Percentiles rank a stretch among this genome's conserved stretches.
Evolutionary conservation across 768 basidiomycete genomes (phyloP).

Genomic region (Lentinus tigrinus): DNA sequence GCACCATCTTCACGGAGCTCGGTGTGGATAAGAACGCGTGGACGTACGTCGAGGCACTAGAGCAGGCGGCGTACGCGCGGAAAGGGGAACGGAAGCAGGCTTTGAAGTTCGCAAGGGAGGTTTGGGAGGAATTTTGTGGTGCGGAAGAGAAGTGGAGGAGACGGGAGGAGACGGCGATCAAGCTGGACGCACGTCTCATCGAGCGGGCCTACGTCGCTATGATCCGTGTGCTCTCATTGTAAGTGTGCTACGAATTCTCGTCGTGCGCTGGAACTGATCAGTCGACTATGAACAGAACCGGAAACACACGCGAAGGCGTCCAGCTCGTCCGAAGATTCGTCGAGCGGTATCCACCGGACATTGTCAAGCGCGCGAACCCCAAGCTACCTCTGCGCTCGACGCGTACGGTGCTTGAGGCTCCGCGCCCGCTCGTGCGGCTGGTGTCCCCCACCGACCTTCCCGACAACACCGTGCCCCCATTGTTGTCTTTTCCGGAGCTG

Average conservation of each 20-base stretch:
- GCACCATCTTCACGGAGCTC: slow-evolving; percentile 44
- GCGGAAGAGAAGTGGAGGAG: slow-evolving; percentile 42
- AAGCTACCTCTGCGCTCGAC: slow-evolving; percentile 57
- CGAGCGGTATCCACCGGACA: slow-evolving; percentile 58
- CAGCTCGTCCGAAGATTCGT: slow-evolving; percentile 61
- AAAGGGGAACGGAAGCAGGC: slow-evolving; percentile 50
- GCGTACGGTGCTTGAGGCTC: slow-evolving; percentile 51
- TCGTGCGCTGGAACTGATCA: slow-evolving; percentile 1
- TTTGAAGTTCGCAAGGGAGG: slow-evolving; percentile 50
- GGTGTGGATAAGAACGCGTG: slow-evolving; percentile 48
- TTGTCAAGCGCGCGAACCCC: slow-evolving; percentile 31
- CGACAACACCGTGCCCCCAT: slow-evolving; percentile 80
- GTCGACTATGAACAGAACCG: slow-evolving; percentile 37
- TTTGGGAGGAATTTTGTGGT: slow-evolving; percentile 66
- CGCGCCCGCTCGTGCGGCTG: slow-evolving; percentile 71
- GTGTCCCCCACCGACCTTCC: slow-evolving; percentile 55
- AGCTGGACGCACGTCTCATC: slow-evolving; percentile 43
- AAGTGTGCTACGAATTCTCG: slow-evolving; percentile 28
- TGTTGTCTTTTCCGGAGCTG: slow-evolving; percentile 76
- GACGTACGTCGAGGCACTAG: slow-evolving; percentile 64
- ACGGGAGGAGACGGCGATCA: not conserved
- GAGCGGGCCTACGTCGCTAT: slow-evolving; percentile 70
- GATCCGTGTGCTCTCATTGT: slow-evolving; percentile 67
- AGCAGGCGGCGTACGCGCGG: slow-evolving; percentile 51
- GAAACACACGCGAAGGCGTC: slow-evolving; percentile 43